Evolutionary conservation across 192 early-diverging fungal genomes (phyloP).

Genomic region (Thoreauomyces humboldtii): DNA sequence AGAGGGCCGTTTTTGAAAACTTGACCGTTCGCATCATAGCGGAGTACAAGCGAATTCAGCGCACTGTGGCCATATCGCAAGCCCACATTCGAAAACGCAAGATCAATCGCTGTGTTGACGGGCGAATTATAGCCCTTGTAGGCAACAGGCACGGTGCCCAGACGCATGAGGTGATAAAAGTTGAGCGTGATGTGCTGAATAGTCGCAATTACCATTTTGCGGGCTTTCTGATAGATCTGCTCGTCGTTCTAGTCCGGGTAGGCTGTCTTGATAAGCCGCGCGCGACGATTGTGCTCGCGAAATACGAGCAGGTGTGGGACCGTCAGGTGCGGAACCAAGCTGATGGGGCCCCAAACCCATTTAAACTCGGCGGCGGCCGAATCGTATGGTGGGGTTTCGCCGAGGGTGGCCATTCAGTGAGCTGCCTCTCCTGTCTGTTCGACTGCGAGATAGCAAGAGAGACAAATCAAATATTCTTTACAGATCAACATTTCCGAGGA

Average conservation of each 20-base stretch:
- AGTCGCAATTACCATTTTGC: slow-evolving; percentile 42
- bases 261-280: slow-evolving; percentile 16
- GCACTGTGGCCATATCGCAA: slow-evolving; percentile 42
- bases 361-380: slow-evolving; percentile 18
- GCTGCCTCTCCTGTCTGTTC: too few relatives aligned
- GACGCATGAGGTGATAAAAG: slow-evolving; percentile 34
- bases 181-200: slow-evolving; percentile 40
- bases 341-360: too few relatives aligned
- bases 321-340: slow-evolving; percentile 21
- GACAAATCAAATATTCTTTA: too few relatives aligned
- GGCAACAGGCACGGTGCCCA: slow-evolving; percentile 24
- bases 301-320: slow-evolving; percentile 17
- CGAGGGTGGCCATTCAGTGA: too few relatives aligned
- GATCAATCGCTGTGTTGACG: slow-evolving; percentile 34
- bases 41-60: slow-evolving; percentile 20
- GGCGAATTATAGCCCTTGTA: slow-evolving; percentile 41
- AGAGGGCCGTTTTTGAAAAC: slow-evolving; percentile 9
- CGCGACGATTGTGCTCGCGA: slow-evolving; percentile 47
- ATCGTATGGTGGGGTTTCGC: slow-evolving; percentile 18
- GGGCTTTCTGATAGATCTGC: slow-evolving; percentile 31
- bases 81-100: slow-evolving; percentile 38
- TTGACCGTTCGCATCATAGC: slow-evolving; percentile 30
- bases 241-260: slow-evolving; percentile 34
- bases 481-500: too few relatives aligned
- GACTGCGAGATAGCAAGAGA: too few relatives aligned